Conservation (phyloP, 1,284 basidiomycete genomes). For the Cryptococcus maquisensis region DNA sequence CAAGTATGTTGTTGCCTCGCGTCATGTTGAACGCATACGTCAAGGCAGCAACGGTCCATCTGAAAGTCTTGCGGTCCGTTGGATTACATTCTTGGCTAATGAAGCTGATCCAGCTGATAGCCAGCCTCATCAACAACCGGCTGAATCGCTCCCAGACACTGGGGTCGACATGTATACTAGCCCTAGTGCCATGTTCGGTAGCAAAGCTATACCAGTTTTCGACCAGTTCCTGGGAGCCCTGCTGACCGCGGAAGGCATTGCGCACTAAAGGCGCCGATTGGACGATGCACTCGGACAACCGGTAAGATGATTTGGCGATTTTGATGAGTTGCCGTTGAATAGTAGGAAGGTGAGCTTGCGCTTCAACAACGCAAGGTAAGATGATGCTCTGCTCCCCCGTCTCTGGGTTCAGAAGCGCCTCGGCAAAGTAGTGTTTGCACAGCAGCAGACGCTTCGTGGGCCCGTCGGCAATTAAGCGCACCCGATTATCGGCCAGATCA, state of each 20-base stretch:
- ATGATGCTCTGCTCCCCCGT: conserved; percentile 31
- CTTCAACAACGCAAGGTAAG: conserved; percentile 65
- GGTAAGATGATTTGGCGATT: conserved; percentile 81
- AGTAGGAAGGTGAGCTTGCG: conserved; percentile 83
- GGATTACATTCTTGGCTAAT: conserved; percentile 98
- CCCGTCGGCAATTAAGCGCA: conserved; percentile 83
- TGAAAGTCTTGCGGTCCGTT: conserved; percentile 93
- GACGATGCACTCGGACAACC: conserved; percentile 88
- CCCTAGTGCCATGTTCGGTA: conserved; percentile 82
- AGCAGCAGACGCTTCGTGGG: conserved; percentile 67
- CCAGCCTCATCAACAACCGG: conserved; percentile 74
- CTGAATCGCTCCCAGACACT: conserved; percentile 70
- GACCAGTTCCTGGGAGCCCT: conserved; percentile 76
- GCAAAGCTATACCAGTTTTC: conserved; percentile 97
- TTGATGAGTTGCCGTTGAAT: conserved; percentile 88
- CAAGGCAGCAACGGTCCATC: conserved; percentile 95
- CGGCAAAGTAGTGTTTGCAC: conserved; percentile 74
- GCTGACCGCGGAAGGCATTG: conserved; percentile 58
- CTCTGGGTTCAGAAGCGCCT: conserved; percentile 56
- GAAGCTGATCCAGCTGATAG: conserved; percentile 96
- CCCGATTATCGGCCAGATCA: conserved; percentile 73
- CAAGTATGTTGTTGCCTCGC: conserved; percentile 81
- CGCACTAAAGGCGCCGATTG: conserved; percentile 82
- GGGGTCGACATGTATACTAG: conserved; percentile 79
- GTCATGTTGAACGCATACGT: conserved; percentile 92